Base-by-base conservation (phyloP, 352 stramenopile species). In the Thalassiosira mediterranea region DNA sequence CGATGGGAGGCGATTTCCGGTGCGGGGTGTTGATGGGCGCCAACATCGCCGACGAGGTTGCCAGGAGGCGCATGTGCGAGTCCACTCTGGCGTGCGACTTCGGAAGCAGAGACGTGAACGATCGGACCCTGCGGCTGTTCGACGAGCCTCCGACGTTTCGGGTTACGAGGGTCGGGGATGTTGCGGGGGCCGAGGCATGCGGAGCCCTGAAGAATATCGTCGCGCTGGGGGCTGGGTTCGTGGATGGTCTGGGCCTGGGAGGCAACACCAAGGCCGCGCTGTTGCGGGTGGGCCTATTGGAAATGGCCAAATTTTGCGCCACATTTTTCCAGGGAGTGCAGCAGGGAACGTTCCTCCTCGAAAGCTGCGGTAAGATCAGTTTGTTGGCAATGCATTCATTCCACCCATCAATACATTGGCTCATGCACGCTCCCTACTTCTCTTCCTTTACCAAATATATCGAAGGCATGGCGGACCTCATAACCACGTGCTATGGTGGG, bases 221-320 rank as follows among this genome's bases (percentile, higher is more conserved):
- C 58, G 96, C 96, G 1, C 83, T 99, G 0, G 96, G 95, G 54
- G 96, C 96, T n/a, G 96, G 96, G 31, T 98, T 98, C 83, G 96
- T 97, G 51, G 96, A 98, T 86, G 96, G 95, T 2, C 84, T 98
- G 65, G 92, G 93, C 53, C 94, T 97, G 60, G 96, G 96, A 54
- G 92, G 94, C n/a, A 98, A 98, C 86, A 98, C 96, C 19, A 98
- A 98, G 84, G 96, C 96, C n/a, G 96, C 96, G 26, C 92, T 99
- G 69, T 94, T 98, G 51, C 91, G 96, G 53, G 95, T 98, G 25
- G 96, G 96, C 3, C 71, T 98, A 29, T 87, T 90, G 60, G 96
- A 99, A 84, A 99, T 99, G 94, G 95, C 96, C 51, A 95, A 94
- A 69, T 98, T 98, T 91, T 98, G 97, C 81, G 89, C 95, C 65